Conservation (phyloP, 2,329 filamentous ascomycete genomes). For the Didymellaceae sp. region DNA sequence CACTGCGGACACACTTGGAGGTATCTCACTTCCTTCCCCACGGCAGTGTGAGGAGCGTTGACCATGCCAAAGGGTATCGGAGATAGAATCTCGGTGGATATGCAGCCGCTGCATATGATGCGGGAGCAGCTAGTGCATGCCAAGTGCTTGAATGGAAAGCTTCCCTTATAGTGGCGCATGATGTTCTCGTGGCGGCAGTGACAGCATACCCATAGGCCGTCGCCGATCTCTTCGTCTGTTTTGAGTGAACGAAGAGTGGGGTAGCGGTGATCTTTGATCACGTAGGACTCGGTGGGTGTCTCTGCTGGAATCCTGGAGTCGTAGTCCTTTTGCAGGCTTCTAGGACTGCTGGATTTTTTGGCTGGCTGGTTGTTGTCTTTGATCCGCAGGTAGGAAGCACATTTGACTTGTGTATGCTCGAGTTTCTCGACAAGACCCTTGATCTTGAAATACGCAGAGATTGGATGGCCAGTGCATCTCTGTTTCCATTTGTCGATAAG, state of each 20-base stretch:
- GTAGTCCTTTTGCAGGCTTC: conserved; percentile 13
- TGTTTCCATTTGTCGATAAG: neutral
- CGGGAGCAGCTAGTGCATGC: conserved; percentile 15
- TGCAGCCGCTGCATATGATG: conserved; percentile 12
- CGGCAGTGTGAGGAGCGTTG: conserved; percentile 1
- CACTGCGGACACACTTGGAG: conserved; percentile 21
- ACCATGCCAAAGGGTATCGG: conserved; percentile 22
- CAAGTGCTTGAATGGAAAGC: conserved; percentile 23
- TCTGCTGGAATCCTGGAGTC: conserved; percentile 12
- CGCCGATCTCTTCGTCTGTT: conserved; percentile 23
- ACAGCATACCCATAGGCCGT: conserved; percentile 26
- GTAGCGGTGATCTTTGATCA: conserved; percentile 21
- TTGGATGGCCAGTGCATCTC: no score
- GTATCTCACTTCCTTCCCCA: conserved; percentile 16
- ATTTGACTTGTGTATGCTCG: neutral
- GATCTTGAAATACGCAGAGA: no score
- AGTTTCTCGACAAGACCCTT: no score
- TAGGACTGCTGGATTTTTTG: neutral
- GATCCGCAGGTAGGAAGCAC: neutral
- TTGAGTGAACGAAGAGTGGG: conserved; percentile 18
- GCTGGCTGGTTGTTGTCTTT: neutral
- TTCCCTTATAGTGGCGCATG: conserved; percentile 18
- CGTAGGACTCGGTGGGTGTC: conserved; percentile 13
- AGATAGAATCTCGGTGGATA: conserved; percentile 20
- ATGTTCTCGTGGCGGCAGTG: conserved; percentile 25